Percentiles rank a stretch among this genome's conserved stretches.
Conservation (phyloP, 306 rosid species). For the Coriaria nepalensis region DNA sequence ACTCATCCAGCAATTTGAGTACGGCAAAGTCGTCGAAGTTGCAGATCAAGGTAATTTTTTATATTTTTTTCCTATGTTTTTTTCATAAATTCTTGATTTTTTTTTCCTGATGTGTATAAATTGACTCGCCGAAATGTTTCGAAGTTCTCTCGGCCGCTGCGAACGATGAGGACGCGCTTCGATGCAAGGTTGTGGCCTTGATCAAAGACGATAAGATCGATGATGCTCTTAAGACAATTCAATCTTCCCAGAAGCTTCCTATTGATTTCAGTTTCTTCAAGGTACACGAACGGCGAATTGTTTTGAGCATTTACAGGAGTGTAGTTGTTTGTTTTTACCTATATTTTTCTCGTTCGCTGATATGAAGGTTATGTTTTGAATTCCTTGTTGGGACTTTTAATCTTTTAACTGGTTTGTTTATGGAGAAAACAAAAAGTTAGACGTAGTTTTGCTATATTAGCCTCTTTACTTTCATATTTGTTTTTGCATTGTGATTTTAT, state of each 20-base stretch:
- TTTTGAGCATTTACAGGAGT: neutral
- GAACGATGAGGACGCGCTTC: slow-evolving; percentile 69
- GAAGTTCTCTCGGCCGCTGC: slow-evolving; percentile 64
- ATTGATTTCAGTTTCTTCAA: slow-evolving; percentile 59
- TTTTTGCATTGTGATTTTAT: no score
- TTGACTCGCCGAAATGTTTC: neutral
- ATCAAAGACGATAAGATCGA: slow-evolving; percentile 55
- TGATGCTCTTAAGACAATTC: slow-evolving; percentile 49
- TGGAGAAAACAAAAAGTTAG: no score
- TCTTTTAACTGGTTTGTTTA: no score
- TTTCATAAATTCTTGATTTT: neutral
- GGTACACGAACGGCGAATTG: slow-evolving; percentile 10
- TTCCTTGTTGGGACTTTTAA: no score
- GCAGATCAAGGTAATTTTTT: slow-evolving; percentile 64
- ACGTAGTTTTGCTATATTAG: no score
- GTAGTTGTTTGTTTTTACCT: neutral
- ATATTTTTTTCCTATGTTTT: neutral
- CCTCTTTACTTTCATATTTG: no score
- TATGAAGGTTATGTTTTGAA: no score
- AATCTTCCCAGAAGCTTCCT: slow-evolving; percentile 23
- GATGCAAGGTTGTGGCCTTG: slow-evolving; percentile 74
- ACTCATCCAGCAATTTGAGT: slow-evolving; percentile 51
- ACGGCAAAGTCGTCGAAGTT: slow-evolving; percentile 55
- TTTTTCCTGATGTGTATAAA: neutral
- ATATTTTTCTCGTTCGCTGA: no score